phyloP scores from a whole-genome alignment of 495 filamentous ascomycete species.

The Tuber aestivum region DNA sequence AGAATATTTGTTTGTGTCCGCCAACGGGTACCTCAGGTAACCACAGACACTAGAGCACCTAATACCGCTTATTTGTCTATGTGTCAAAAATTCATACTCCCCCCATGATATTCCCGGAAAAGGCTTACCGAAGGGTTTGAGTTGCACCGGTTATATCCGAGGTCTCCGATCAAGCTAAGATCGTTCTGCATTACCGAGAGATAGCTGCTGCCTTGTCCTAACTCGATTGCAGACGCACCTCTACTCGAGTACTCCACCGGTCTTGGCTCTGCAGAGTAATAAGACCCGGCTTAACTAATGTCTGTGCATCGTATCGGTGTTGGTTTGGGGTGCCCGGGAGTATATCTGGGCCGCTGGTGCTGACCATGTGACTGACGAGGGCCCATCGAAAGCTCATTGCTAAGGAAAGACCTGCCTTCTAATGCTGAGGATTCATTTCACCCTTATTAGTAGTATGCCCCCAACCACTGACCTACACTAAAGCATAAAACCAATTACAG shows the following conservation, averaged over 20 bases:
- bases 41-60: background rate
- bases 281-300: background rate
- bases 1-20: background rate
- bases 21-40: background rate
- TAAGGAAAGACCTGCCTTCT: background rate
- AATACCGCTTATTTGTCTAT: background rate
- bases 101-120: background rate
- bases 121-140: background rate
- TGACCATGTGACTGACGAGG: background rate
- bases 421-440: background rate
- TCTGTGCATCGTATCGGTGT: background rate
- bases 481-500: background rate
- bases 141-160: background rate
- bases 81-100: background rate
- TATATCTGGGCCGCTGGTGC: background rate
- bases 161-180: background rate
- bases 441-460: background rate
- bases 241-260: background rate
- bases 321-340: background rate
- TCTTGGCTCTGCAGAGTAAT: background rate
- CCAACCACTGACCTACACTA: background rate
- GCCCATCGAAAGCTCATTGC: background rate
- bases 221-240: background rate
- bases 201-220: background rate
- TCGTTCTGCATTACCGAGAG: background rate